A percentile compares a stretch with the other conserved stretches of the same genome.
phyloP scores from a whole-genome alignment of 306 rosid genomes.

The Castanospermum australe region DNA sequence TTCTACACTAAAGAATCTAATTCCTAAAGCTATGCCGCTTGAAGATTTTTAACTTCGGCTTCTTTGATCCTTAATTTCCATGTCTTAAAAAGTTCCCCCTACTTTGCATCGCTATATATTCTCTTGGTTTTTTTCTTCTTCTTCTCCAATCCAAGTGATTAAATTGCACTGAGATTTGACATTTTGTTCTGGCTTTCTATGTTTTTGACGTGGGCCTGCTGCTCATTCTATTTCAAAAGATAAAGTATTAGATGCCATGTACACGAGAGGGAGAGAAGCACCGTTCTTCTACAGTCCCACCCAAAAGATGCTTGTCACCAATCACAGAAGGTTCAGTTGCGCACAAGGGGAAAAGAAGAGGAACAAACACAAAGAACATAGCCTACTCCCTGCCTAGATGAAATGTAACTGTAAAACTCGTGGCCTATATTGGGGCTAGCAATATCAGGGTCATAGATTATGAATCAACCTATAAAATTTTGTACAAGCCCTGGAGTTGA shows the following conservation, averaged over 20 bases:
- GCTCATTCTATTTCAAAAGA: conserved; percentile 15
- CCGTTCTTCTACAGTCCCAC: conserved; percentile 33
- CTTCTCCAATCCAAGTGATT: conserved; percentile 8
- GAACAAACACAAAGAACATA: conserved; percentile 6
- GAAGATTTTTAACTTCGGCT: conserved; percentile 13
- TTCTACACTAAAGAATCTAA: conserved; percentile 18
- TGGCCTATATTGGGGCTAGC: conserved; percentile 33
- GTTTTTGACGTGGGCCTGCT: conserved; percentile 10
- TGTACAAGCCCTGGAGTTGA: conserved; percentile 16
- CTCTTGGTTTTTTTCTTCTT: not conserved
- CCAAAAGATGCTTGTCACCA: conserved; percentile 38
- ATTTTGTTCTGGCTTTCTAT: conserved; percentile 45
- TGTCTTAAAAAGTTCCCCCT: not conserved
- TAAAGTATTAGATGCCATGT: conserved; percentile 55
- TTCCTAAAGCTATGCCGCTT: conserved; percentile 9
- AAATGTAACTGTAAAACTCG: conserved; percentile 43
- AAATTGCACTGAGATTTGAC: conserved; percentile 38
- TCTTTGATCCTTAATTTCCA: conserved; percentile 13
- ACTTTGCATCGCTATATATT: conserved; percentile 25
- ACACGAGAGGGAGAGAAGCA: conserved; percentile 22
- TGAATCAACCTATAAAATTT: conserved; percentile 32
- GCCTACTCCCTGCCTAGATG: not conserved
- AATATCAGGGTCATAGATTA: conserved; percentile 5
- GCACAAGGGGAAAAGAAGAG: not conserved
- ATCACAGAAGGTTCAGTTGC: conserved; percentile 6